phyloP scores from a whole-genome alignment of 768 basidiomycete genomes.

The Dacryopinax primogenitus region DNA sequence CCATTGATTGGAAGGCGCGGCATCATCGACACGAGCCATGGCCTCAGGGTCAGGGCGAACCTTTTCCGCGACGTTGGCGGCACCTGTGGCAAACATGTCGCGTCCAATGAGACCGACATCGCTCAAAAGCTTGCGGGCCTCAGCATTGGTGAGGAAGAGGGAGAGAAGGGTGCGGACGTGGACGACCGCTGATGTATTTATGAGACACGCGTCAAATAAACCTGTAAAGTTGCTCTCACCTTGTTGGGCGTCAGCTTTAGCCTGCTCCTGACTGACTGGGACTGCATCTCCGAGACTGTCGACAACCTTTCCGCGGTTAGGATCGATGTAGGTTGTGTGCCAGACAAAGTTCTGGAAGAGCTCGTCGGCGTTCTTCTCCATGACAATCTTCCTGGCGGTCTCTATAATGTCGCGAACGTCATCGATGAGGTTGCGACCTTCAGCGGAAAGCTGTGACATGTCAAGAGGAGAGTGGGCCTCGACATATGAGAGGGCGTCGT shows the following conservation, averaged over 20 bases:
- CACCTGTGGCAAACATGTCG: constrained; percentile 69
- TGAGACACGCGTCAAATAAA: neutral
- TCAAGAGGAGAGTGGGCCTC: constrained; percentile 46
- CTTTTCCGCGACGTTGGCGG: constrained; percentile 52
- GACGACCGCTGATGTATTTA: constrained; percentile 40
- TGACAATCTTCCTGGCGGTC: constrained; percentile 51
- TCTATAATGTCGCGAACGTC: constrained; percentile 71
- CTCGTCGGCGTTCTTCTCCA: constrained; percentile 79
- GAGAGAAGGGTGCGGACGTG: constrained; percentile 80
- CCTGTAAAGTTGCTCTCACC: constrained; percentile 33
- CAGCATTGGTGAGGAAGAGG: constrained; percentile 83
- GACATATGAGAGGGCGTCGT: constrained; percentile 55
- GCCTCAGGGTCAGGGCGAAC: constrained; percentile 53
- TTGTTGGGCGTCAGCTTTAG: constrained; percentile 43
- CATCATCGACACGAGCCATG: constrained; percentile 52
- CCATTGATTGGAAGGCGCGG: constrained; percentile 57
- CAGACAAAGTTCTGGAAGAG: constrained; percentile 84
- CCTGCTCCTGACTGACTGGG: constrained; percentile 43
- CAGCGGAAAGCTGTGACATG: constrained; percentile 51
- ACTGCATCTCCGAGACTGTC: constrained; percentile 28
- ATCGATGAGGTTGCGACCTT: constrained; percentile 61
- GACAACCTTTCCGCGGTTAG: constrained; percentile 29
- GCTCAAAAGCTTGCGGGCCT: constrained; percentile 75
- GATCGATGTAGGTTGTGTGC: constrained; percentile 50
- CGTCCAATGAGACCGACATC: constrained; percentile 69